These are phyloP conservation scores for Backusella luteola DNA, from an alignment of 192 early-diverging fungal genomes.

Conservation along the genomic window DNA sequence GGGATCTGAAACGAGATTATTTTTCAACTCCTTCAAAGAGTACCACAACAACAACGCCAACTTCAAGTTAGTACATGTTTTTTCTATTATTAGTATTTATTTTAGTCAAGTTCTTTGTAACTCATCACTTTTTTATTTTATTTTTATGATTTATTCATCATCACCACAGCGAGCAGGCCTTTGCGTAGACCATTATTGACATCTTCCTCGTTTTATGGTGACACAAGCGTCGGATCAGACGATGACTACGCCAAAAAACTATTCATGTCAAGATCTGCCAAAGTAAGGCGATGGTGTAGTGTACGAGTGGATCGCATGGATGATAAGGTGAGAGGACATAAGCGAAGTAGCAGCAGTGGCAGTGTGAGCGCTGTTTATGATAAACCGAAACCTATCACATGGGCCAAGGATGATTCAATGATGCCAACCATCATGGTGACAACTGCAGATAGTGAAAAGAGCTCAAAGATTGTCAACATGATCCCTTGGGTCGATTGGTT, in stretches of 20 bases:
- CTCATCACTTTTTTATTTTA: neutral
- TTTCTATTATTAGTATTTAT: neutral
- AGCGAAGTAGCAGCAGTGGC: neutral
- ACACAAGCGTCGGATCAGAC: neutral
- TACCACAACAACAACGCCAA: neutral
- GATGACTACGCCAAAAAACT: constrained; percentile 27
- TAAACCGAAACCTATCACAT: neutral
- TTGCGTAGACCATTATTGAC: neutral
- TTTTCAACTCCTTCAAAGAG: constrained; percentile 3
- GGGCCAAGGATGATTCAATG: neutral
- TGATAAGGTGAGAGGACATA: neutral
- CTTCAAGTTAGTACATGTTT: neutral
- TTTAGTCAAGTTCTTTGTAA: neutral
- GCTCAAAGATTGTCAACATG: constrained; percentile 14
- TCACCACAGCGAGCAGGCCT: neutral
- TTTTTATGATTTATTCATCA: neutral
- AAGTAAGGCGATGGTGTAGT: constrained; percentile 24
- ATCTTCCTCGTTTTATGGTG: constrained; percentile 3
- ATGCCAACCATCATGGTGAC: constrained; percentile 28
- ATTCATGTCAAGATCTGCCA: constrained; percentile 30
- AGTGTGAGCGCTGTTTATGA: neutral
- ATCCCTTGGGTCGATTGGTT: constrained; percentile 40
- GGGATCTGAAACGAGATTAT: constrained; percentile 5
- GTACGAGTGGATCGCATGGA: neutral
- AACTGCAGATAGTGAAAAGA: neutral